Evolutionary conservation across 2,329 filamentous ascomycete species (phyloP).

Genomic region (Penicillium sp.): DNA sequence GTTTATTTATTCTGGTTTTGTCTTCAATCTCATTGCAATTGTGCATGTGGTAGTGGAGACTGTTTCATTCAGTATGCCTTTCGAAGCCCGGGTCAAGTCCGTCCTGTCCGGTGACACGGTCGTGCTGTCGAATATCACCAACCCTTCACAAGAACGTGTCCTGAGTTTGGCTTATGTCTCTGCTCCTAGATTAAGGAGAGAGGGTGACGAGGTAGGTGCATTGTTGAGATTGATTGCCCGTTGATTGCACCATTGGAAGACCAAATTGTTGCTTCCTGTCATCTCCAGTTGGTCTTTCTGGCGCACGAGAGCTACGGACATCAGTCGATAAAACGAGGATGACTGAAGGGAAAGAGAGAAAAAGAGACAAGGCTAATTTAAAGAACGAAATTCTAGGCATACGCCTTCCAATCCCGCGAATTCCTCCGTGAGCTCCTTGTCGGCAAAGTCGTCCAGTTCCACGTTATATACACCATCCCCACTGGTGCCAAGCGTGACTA

Average conservation of each 20-base stretch:
- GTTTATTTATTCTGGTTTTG: slow-evolving; percentile 10
- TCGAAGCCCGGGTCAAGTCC: slow-evolving; percentile 73
- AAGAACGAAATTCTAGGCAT: slow-evolving; percentile 45
- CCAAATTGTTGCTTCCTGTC: not conserved
- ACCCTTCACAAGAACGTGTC: slow-evolving; percentile 71
- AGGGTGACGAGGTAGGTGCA: slow-evolving; percentile 66
- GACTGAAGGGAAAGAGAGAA: not conserved
- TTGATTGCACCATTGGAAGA: not conserved
- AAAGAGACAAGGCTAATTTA: not conserved
- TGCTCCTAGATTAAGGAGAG: slow-evolving; percentile 74
- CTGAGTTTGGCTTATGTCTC: slow-evolving; percentile 88
- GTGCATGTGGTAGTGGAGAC: slow-evolving; percentile 11
- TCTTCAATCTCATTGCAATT: slow-evolving; percentile 7
- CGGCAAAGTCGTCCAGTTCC: slow-evolving; percentile 79
- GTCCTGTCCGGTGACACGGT: slow-evolving; percentile 90
- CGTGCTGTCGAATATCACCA: slow-evolving; percentile 70
- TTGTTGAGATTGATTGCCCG: slow-evolving; percentile 1
- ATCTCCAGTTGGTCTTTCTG: not conserved
- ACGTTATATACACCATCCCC: slow-evolving; percentile 77
- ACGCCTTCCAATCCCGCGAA: slow-evolving; percentile 89
- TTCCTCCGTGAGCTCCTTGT: slow-evolving; percentile 75
- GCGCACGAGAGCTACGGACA: not conserved
- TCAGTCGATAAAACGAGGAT: not conserved
- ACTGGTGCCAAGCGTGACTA: slow-evolving; percentile 74
- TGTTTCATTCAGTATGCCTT: slow-evolving; percentile 27